A percentile compares a stretch with the other conserved stretches of the same genome.
These are phyloP conservation scores for Suillus tomentosus DNA, from an alignment of 768 basidiomycete species.

Conservation along the genomic window DNA sequence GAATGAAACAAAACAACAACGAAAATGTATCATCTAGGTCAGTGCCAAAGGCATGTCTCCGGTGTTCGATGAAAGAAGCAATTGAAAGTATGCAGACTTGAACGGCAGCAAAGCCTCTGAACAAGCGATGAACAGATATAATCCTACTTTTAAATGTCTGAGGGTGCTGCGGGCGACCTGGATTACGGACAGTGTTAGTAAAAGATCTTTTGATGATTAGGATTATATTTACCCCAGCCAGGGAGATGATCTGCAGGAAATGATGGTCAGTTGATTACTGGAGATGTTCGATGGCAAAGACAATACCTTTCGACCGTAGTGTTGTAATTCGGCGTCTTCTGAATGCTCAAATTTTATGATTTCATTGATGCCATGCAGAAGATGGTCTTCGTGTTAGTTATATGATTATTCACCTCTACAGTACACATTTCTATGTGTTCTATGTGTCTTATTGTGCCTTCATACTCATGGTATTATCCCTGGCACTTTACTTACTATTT, in stretches of 20 bases:
- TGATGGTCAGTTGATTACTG: slow-evolving; percentile 9
- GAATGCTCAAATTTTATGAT: slow-evolving; percentile 23
- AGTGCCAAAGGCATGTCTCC: slow-evolving; percentile 25
- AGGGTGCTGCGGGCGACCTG: slow-evolving; percentile 54
- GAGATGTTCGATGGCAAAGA: neutral
- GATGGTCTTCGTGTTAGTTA: slow-evolving; percentile 20
- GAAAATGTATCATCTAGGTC: slow-evolving; percentile 30
- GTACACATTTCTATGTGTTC: too few species aligned
- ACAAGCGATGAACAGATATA: slow-evolving; percentile 50
- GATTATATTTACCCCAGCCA: slow-evolving; percentile 50
- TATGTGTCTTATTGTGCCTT: too few species aligned
- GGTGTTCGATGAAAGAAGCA: slow-evolving; percentile 46
- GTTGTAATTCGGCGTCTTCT: slow-evolving; percentile 23
- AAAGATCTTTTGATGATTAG: neutral
- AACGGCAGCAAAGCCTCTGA: slow-evolving; percentile 38
- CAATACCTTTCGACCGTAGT: slow-evolving; percentile 29
- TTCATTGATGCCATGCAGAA: slow-evolving; percentile 31
- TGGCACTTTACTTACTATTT: too few species aligned
- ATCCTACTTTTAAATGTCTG: slow-evolving; percentile 39
- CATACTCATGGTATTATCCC: too few species aligned
- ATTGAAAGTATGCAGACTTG: slow-evolving; percentile 51
- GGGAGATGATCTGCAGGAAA: slow-evolving; percentile 43
- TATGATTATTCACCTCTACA: too few species aligned
- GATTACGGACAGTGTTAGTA: neutral
- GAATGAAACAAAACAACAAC: neutral